Evolutionary conservation across 352 stramenopile genomes (phyloP), one percentile per base, ranked within the genome.

Genomic region (Globisporangium nagaii): DNA sequence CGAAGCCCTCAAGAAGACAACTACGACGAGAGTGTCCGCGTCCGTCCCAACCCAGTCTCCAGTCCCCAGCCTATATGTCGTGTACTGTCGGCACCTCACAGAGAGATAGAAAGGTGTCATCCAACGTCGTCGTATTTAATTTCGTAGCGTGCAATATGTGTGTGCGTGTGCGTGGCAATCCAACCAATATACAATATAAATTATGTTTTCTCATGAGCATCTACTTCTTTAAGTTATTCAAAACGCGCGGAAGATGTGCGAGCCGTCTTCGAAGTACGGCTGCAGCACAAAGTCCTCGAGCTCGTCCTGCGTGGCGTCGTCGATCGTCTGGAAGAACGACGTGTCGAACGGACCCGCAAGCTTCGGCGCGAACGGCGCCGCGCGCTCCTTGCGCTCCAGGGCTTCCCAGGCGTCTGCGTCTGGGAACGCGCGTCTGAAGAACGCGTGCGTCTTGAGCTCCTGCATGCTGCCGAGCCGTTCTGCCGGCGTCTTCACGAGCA

Each of bases 261-360:
- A 75, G 50, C 76, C 79, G 47, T 90, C 79, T 40, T 85, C 76
- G 39, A 82, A 73, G 58, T 86, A 90, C 7, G 75, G 76, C 54
- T 79, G 54, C 20, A n/a, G n/a, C n/a, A 81, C 58, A 35, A 65
- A 60, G 41, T 72, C 68, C 22, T 86, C 63, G 31, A 80, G 61
- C 36, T 86, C 73, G 22, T 86, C 74, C 20, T 80, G 63, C 20
- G 77, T 75, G 0, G 69, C 64, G 1, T 84, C 72, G 40, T 76
- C 68, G n/a, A 84, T 66, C 5, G 65, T 71, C 54, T 76, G 65
- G 60, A 90, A 87, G 50, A 85, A 85, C 17, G 74, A 84, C 39
- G 79, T 87, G 62, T 90, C 79, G 41, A 90, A 90, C 1, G 68
- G 66, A 2, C 79, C 77, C 27, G 53, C 65, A 19, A 90, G 71